Evolutionary conservation across 73 alveolate genomes (phyloP).

Genomic region (Tetrahymena borealis): DNA sequence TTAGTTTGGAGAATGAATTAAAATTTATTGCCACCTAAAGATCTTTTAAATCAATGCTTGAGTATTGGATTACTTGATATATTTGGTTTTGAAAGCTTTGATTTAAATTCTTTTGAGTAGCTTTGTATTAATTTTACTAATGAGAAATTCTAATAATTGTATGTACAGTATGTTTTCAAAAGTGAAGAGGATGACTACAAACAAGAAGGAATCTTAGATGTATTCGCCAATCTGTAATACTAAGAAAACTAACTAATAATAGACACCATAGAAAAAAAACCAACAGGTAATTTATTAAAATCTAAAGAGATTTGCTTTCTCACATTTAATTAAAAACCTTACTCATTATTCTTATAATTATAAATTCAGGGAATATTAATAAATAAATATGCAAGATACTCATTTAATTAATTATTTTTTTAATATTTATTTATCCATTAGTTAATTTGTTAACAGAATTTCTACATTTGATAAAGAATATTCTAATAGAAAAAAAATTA

Average conservation of each 20-base stretch:
- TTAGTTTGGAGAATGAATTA: constrained; percentile 60
- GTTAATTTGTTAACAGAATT: no score
- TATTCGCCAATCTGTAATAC: constrained; percentile 3
- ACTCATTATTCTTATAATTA: no score
- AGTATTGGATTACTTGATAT: constrained; percentile 90
- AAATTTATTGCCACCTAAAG: constrained; percentile 11
- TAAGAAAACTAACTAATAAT: constrained; percentile 31
- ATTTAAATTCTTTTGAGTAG: constrained; percentile 89
- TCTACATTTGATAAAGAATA: no score
- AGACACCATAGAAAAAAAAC: constrained; percentile 51
- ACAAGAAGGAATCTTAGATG: constrained; percentile 46
- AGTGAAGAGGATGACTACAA: constrained; percentile 67
- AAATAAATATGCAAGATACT: no score
- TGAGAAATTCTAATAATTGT: constrained; percentile 89
- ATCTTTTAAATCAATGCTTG: neutral
- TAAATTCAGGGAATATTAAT: no score
- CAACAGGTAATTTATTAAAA: neutral
- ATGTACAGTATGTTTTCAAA: constrained; percentile 86
- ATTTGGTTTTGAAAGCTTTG: constrained; percentile 93
- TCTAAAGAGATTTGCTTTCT: no score
- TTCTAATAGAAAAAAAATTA: no score
- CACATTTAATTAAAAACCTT: no score
- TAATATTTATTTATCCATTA: no score
- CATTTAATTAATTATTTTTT: no score
- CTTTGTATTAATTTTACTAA: constrained; percentile 90